A percentile compares a stretch with the other conserved stretches of the same genome.
These are phyloP conservation scores for Coniochaeta ligniaria DNA, from an alignment of 2,329 filamentous ascomycete genomes.

Conservation along the genomic window DNA sequence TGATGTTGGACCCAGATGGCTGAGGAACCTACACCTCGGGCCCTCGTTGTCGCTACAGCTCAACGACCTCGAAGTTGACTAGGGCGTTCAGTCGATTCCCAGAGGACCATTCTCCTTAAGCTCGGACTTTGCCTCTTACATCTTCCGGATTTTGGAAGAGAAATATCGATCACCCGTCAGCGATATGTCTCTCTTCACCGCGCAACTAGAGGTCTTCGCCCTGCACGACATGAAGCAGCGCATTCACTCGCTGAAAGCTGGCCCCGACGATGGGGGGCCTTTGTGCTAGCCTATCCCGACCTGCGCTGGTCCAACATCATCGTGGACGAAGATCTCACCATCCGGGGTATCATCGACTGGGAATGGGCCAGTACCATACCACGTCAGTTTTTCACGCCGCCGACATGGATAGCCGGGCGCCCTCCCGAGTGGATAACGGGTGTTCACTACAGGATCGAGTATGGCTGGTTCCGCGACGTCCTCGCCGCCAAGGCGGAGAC, in stretches of 20 bases:
- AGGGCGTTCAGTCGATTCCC: constrained; percentile 4
- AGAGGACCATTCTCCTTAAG: constrained; percentile 3
- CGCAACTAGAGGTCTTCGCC: constrained; percentile 7
- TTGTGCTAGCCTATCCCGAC: constrained; percentile 16
- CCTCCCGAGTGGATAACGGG: no score
- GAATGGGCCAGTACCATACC: constrained; percentile 13
- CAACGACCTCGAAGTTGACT: constrained; percentile 6
- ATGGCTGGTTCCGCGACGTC: no score
- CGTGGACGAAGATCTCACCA: constrained; percentile 13
- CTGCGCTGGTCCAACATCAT: constrained; percentile 16
- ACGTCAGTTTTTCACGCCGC: constrained; percentile 7
- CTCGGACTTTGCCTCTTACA: constrained; percentile 6
- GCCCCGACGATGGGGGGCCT: constrained; percentile 5
- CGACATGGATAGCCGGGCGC: constrained; percentile 5
- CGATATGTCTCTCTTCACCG: constrained; percentile 5
- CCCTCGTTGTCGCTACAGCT: constrained; percentile 13
- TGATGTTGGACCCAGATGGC: constrained; percentile 14
- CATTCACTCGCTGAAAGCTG: constrained; percentile 7
- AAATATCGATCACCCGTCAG: constrained; percentile 4
- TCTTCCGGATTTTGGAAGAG: constrained; percentile 6
- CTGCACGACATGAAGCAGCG: constrained; percentile 8
- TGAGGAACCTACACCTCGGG: constrained; percentile 9
- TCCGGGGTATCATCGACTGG: constrained; percentile 20
- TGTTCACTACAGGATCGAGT: no score
- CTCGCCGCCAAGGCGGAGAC: no score